A percentile compares a stretch with the other conserved stretches of the same genome.
Evolutionary conservation across 179 eudicot genomes (phyloP).

Genomic region (Silene vulgaris): DNA sequence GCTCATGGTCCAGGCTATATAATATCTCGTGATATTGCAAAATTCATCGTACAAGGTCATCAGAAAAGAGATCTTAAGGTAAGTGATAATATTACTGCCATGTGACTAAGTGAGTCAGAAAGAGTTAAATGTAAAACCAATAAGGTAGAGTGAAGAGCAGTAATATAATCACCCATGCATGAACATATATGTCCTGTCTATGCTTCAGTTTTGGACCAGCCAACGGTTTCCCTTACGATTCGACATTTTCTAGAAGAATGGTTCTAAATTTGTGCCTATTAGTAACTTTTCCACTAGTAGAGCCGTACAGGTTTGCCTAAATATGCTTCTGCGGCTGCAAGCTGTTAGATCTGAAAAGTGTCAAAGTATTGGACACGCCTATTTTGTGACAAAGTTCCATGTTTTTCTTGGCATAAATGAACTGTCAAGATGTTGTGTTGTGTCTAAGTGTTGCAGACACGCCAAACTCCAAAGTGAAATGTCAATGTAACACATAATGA

Average conservation of each 20-base stretch:
- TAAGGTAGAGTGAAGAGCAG: neutral
- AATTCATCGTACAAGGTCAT: slow-evolving; percentile 67
- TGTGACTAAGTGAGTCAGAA: neutral
- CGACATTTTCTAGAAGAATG: neutral
- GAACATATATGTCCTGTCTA: neutral
- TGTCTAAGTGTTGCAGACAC: too few species aligned
- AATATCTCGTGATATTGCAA: slow-evolving; percentile 78
- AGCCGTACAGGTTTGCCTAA: too few species aligned
- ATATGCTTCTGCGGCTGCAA: too few species aligned
- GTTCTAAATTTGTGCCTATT: neutral
- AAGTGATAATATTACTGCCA: slow-evolving; percentile 5
- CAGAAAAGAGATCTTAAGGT: slow-evolving; percentile 65
- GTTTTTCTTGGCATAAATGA: too few species aligned
- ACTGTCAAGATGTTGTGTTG: too few species aligned
- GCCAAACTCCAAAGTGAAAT: neutral
- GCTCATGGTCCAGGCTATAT: slow-evolving; percentile 97
- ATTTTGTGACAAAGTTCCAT: too few species aligned
- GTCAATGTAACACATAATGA: neutral
- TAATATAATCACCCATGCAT: neutral
- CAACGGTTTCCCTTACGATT: neutral
- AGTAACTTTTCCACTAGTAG: too few species aligned
- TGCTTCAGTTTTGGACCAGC: neutral
- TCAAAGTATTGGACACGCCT: too few species aligned
- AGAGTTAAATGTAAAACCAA: neutral
- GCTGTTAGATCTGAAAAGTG: too few species aligned